Evolutionary conservation across 139 green algal species (phyloP).

Genomic region (Chlorella sp.): DNA sequence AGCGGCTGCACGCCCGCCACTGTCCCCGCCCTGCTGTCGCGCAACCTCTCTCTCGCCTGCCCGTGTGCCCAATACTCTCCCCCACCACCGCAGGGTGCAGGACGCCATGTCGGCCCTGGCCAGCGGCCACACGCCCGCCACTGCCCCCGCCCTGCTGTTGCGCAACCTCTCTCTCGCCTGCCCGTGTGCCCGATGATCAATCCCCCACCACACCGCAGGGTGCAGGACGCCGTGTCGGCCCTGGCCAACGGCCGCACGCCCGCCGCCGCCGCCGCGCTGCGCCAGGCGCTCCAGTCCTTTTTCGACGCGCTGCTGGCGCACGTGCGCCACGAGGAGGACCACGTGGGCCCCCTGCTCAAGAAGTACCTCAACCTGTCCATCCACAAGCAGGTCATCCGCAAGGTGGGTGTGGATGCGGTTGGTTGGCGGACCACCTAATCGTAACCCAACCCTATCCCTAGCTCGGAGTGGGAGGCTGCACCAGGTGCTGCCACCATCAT

Average conservation of each 20-base stretch:
- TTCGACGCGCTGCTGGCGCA: conserved; percentile 7
- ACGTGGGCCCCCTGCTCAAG: conserved; percentile 32
- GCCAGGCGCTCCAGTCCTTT: conserved; percentile 1
- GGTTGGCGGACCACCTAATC: too few relatives aligned
- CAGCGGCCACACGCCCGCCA: too few relatives aligned
- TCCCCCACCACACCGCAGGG: not conserved
- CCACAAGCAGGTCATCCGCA: conserved; percentile 17
- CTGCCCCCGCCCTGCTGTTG: too few relatives aligned
- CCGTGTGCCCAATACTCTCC: too few relatives aligned
- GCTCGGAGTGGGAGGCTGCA: too few relatives aligned
- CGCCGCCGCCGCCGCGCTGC: not conserved
- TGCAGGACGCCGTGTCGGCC: not conserved
- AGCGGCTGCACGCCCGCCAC: too few relatives aligned
- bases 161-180: not conserved
- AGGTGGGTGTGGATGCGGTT: conserved; percentile 5
- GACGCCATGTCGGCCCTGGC: too few relatives aligned
- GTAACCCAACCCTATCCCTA: too few relatives aligned
- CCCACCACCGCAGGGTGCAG: too few relatives aligned
- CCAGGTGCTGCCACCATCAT: too few relatives aligned
- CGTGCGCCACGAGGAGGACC: conserved; percentile 35
- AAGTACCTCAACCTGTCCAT: conserved; percentile 23
- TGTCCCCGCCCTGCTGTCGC: too few relatives aligned
- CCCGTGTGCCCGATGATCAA: not conserved
- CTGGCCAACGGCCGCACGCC: not conserved
- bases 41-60: too few relatives aligned